Evolutionary conservation across 2,329 filamentous ascomycete genomes (phyloP).

Genomic region (Plectosphaerella sp.): DNA sequence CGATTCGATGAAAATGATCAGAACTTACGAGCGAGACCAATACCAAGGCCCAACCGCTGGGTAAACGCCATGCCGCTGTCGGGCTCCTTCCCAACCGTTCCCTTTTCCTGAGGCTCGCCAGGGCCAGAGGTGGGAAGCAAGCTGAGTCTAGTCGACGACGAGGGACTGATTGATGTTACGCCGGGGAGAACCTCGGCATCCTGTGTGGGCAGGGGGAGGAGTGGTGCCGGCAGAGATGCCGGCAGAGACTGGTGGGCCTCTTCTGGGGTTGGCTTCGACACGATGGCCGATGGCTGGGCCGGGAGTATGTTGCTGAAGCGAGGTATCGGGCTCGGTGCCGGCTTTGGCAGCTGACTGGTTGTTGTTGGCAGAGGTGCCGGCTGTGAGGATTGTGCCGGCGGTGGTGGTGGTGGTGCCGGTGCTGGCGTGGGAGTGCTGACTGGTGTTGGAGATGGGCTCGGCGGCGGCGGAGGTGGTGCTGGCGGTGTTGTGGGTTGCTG

Average conservation of each 20-base stretch:
- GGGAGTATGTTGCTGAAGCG: too few species aligned
- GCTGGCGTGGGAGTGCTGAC: too few species aligned
- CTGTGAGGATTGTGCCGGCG: too few species aligned
- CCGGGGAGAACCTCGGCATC: background rate
- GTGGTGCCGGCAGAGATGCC: background rate
- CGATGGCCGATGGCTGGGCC: too few species aligned
- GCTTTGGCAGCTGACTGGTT: too few species aligned
- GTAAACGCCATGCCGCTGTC: background rate
- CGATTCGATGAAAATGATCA: too few species aligned
- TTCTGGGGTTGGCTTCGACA: background rate
- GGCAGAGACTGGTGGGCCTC: background rate
- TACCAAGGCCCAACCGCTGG: background rate
- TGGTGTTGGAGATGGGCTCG: too few species aligned
- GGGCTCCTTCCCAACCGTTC: background rate
- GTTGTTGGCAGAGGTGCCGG: too few species aligned
- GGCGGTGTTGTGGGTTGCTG: too few species aligned
- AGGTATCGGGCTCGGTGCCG: too few species aligned
- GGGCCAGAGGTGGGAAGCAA: background rate
- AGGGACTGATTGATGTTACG: background rate
- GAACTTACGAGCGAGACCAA: background rate
- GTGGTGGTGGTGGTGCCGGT: too few species aligned
- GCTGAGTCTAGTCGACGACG: background rate
- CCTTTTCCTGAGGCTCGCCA: background rate
- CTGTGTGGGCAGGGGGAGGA: background rate
- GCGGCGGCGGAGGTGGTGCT: too few species aligned